Evolutionary conservation across 768 basidiomycete species (phyloP).

Genomic region (Russula compacta): DNA sequence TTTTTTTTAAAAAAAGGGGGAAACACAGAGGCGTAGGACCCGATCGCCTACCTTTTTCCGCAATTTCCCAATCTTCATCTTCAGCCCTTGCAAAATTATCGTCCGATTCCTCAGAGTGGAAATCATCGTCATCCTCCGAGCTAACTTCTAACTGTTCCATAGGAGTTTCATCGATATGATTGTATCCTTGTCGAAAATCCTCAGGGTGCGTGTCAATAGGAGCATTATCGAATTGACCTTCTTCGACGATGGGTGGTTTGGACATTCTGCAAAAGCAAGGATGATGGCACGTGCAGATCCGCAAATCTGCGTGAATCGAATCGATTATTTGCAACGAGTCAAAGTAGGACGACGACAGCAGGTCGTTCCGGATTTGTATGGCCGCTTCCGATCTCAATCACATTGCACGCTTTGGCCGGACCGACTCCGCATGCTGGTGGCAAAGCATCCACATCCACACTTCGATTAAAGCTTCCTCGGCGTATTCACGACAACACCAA

Average conservation of each 20-base stretch:
- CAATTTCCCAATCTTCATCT: slow-evolving; percentile 84
- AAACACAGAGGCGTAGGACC: background rate
- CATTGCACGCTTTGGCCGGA: background rate
- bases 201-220: slow-evolving; percentile 26
- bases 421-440: background rate
- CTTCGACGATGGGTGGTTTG: slow-evolving; percentile 26
- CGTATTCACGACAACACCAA: background rate
- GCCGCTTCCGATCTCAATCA: too few relatives aligned
- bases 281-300: background rate
- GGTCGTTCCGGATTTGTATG: background rate
- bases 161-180: slow-evolving; percentile 29
- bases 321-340: too few relatives aligned
- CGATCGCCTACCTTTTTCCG: slow-evolving; percentile 57
- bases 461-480: too few relatives aligned
- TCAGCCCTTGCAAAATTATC: slow-evolving; percentile 45
- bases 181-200: slow-evolving; percentile 25
- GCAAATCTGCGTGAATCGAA: background rate
- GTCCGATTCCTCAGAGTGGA: slow-evolving; percentile 28
- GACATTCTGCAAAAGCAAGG: background rate
- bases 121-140: slow-evolving; percentile 30
- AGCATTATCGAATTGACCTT: slow-evolving; percentile 59
- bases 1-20: background rate
- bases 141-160: slow-evolving; percentile 24
- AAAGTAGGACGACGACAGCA: too few relatives aligned
- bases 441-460: too few relatives aligned